These are phyloP conservation scores for Diaporthe sp. DNA, from an alignment of 2,329 filamentous ascomycete genomes.

Conservation along the genomic window DNA sequence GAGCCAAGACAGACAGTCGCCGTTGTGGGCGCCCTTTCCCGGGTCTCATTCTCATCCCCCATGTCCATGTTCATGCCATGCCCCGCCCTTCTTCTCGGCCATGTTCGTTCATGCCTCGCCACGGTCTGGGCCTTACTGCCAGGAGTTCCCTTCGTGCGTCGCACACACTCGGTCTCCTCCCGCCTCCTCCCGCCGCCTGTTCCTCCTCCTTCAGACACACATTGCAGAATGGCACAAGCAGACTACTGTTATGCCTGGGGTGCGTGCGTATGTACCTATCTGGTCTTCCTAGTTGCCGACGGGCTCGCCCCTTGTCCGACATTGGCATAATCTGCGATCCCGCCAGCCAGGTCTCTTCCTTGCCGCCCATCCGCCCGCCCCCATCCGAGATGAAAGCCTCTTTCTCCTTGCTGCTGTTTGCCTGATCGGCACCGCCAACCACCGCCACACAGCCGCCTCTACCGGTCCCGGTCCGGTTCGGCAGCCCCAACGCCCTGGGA, in stretches of 20 bases:
- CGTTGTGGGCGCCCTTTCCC: background rate
- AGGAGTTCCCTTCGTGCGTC: background rate
- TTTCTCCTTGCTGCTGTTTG: background rate
- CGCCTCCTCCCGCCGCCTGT: background rate
- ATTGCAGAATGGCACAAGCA: background rate
- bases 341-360: background rate
- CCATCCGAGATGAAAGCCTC: conserved; percentile 3
- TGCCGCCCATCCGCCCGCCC: conserved; percentile 9
- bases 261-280: background rate
- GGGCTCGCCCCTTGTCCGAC: conserved; percentile 5
- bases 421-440: conserved; percentile 21
- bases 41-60: background rate
- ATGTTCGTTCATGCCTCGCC: background rate
- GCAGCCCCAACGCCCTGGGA: conserved; percentile 3
- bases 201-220: background rate
- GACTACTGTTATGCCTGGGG: background rate
- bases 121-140: background rate
- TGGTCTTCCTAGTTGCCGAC: background rate
- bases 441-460: background rate
- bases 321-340: conserved; percentile 13
- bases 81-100: background rate
- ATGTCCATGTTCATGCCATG: conserved; percentile 11
- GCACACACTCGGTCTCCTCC: background rate
- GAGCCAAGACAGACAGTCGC: conserved; percentile 6
- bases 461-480: conserved; percentile 20